Evolutionary conservation across 2,329 filamentous ascomycete species (phyloP).

Genomic region (Dichotomopilus funicola): DNA sequence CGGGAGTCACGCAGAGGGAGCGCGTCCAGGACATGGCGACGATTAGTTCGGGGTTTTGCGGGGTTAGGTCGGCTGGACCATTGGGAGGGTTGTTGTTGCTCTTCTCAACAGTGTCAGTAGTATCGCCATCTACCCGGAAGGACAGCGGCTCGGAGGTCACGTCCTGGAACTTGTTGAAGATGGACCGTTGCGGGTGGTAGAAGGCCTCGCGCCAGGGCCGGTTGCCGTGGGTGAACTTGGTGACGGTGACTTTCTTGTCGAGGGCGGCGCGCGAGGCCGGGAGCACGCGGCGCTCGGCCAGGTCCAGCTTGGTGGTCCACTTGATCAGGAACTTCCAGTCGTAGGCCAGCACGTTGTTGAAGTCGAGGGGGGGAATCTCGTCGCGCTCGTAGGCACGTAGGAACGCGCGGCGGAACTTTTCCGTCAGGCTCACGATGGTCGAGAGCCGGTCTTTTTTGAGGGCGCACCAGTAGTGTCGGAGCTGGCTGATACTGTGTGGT

Average conservation of each 20-base stretch:
- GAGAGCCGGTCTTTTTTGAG: conserved; percentile 45
- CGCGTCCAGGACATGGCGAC: conserved; percentile 55
- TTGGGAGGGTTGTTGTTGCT: too few species aligned
- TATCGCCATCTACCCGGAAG: conserved; percentile 24
- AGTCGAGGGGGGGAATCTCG: conserved; percentile 56
- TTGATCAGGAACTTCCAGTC: conserved; percentile 61
- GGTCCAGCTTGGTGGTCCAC: conserved; percentile 54
- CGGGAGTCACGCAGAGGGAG: conserved; percentile 49
- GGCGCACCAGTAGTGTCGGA: conserved; percentile 51
- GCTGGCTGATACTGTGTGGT: conserved; percentile 33
- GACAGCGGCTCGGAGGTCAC: conserved; percentile 43
- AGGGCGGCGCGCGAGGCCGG: conserved; percentile 43
- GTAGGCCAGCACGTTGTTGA: conserved; percentile 55
- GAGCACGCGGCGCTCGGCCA: conserved; percentile 40
- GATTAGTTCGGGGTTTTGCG: conserved; percentile 25
- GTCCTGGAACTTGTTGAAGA: conserved; percentile 52
- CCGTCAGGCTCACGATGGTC: conserved; percentile 50
- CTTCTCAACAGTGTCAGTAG: too few species aligned
- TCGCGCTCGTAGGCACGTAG: conserved; percentile 58
- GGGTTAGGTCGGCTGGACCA: too few species aligned
- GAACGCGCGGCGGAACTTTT: conserved; percentile 60
- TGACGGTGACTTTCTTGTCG: conserved; percentile 36
- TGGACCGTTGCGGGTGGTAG: conserved; percentile 47
- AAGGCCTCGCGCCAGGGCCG: conserved; percentile 51
- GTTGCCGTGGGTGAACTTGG: conserved; percentile 29